These are phyloP conservation scores for Calamus simplicifolius DNA, from an alignment of 176 grass and related monocot genomes.

Conservation along the genomic window DNA sequence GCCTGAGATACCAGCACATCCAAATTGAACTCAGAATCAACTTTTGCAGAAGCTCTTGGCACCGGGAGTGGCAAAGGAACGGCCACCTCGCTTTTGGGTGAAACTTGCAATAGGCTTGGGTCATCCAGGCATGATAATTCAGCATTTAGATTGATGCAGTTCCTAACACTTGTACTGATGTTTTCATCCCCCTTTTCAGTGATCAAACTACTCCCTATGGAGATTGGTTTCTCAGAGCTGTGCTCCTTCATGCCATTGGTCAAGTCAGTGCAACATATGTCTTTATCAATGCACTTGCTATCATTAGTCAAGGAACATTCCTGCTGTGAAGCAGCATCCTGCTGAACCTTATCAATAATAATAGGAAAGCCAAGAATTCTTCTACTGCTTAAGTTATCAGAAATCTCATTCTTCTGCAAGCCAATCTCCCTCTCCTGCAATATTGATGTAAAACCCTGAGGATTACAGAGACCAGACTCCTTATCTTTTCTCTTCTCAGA, in stretches of 20 bases:
- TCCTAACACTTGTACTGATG: neutral
- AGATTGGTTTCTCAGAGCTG: neutral
- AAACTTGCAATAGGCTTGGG: slow-evolving; percentile 27
- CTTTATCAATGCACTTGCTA: neutral
- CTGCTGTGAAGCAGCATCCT: slow-evolving; percentile 16
- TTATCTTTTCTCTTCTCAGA: neutral
- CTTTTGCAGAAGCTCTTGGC: slow-evolving; percentile 28
- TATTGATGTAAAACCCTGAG: no score
- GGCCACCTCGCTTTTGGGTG: slow-evolving; percentile 18
- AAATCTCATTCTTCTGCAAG: slow-evolving; percentile 22
- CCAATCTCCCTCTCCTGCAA: neutral
- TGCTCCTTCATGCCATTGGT: neutral
- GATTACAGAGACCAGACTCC: neutral
- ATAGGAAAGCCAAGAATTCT: slow-evolving; percentile 10
- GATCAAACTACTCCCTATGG: neutral
- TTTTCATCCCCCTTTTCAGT: slow-evolving; percentile 5
- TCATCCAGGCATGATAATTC: slow-evolving; percentile 30
- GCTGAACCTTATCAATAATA: slow-evolving; percentile 21
- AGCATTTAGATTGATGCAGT: slow-evolving; percentile 67
- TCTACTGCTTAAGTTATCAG: slow-evolving; percentile 2
- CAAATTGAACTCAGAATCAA: slow-evolving; percentile 37
- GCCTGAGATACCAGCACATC: slow-evolving; percentile 35
- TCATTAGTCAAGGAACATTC: neutral
- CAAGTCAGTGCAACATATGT: neutral
- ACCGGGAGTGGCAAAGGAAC: slow-evolving; percentile 12